Conservation (phyloP, 2,329 filamentous ascomycete species). For the Penicillium frequentans region DNA sequence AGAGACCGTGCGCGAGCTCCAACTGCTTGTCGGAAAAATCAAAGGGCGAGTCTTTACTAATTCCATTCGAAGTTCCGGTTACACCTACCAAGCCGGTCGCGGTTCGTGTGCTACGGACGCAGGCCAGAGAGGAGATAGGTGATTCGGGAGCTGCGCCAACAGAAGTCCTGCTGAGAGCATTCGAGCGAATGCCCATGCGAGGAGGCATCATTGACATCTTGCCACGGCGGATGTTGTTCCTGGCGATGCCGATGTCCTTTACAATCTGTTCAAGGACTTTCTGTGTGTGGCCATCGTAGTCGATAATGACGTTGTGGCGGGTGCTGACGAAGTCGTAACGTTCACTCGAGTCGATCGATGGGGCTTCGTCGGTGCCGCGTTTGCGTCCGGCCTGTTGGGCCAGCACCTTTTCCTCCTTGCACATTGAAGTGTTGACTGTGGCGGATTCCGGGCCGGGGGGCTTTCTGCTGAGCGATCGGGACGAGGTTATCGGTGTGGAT, state of each 20-base stretch:
- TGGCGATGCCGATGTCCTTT: constrained; percentile 73
- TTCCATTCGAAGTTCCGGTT: constrained; percentile 8
- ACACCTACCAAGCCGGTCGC: constrained; percentile 17
- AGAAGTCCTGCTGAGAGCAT: constrained; percentile 14
- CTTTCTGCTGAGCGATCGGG: constrained; percentile 18
- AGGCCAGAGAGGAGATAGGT: constrained; percentile 12
- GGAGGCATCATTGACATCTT: constrained; percentile 57
- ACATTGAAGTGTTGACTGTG: neutral
- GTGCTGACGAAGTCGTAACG: constrained; percentile 61
- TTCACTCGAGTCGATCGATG: constrained; percentile 34
- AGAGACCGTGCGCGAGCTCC: constrained; percentile 76
- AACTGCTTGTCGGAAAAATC: constrained; percentile 76
- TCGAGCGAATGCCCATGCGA: constrained; percentile 19
- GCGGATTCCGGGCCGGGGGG: constrained; percentile 13
- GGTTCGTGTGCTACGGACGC: constrained; percentile 29
- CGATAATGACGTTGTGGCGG: constrained; percentile 79
- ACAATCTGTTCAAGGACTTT: constrained; percentile 79
- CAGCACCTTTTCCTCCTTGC: constrained; percentile 8
- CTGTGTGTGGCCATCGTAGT: constrained; percentile 87
- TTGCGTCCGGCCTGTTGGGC: constrained; percentile 29
- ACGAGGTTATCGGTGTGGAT: constrained; percentile 34
- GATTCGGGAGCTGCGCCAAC: constrained; percentile 2
- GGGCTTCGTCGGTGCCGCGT: constrained; percentile 33
- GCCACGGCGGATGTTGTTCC: constrained; percentile 83
- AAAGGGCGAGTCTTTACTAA: constrained; percentile 59